Evolutionary conservation across 371 early-diverging fungal genomes (phyloP), one percentile per base, ranked within the genome.

Genomic region (Mortierella sp.): DNA sequence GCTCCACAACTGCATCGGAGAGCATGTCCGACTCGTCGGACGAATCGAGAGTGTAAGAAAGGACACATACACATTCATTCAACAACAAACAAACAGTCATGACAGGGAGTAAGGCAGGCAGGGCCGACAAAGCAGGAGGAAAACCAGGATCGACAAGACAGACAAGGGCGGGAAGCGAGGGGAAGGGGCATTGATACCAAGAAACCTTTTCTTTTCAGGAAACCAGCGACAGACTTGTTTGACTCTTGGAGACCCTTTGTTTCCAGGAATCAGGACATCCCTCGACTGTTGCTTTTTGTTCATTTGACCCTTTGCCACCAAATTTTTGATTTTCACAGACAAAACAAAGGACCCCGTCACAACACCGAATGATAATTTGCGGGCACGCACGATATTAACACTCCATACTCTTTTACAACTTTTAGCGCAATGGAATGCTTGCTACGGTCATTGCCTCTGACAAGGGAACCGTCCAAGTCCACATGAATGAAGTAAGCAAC

Each of bases 11-110:
- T 24, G 50, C 16, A 61, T 77, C 9, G 73, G 64, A 7, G 34
- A 82, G 64, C 41, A 58, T n/a, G 79, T 82, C 55, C 64, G 83
- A 44, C 75, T 82, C 50, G 83, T 82, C 29, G 83, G 83, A n/a
- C 71, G 69, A 50, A 69, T 82, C 52, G 47, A 71, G 8, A 63
- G 69, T 68, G 83, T 82, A 77, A 26, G 58, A n/a, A 24, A 1
- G 13, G 19, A 13, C 19, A 3, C 7, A 16, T 37, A 40, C 22
- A 66, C 47, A 29, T 14, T 44, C 29, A 26, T 43, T 29, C 41
- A 64, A 37, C 8, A 11, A 58, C 2, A 43, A 26, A 4, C 41
- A n/a, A 40, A 24, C 45, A 44, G 41, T 41, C 47, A 55, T 47
- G 53, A 75, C 31, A 29, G 50, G 19, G 64, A 71, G 24, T n/a